Percentiles rank a stretch among this genome's conserved stretches.
Conservation (phyloP, 257 asterid species). For the Scutellaria minor region DNA sequence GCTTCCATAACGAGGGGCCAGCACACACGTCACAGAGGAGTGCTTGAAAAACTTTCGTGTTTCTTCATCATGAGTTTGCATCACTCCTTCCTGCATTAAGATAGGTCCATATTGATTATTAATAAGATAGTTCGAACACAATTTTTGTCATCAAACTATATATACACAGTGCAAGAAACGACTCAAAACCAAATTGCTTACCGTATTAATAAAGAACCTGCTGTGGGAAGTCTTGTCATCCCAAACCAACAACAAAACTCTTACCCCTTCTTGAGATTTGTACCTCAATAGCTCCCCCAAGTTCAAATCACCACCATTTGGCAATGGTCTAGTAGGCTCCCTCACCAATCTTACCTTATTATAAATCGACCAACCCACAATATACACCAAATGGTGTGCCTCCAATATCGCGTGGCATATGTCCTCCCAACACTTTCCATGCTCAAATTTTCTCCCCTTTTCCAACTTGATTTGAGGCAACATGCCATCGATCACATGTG, state of each 20-base stretch:
- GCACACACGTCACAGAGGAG: slow-evolving; percentile 86
- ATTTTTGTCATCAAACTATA: slow-evolving; percentile 9
- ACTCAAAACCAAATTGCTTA: slow-evolving; percentile 33
- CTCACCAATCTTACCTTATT: slow-evolving; percentile 59
- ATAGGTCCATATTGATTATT: background rate
- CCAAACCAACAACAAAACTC: slow-evolving; percentile 95
- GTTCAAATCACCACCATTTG: slow-evolving; percentile 81
- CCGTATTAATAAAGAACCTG: slow-evolving; percentile 82
- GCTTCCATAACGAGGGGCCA: slow-evolving; percentile 95
- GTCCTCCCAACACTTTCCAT: slow-evolving; percentile 64
- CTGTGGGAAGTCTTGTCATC: slow-evolving; percentile 94
- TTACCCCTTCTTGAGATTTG: slow-evolving; percentile 94
- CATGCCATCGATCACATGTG: slow-evolving; percentile 52
- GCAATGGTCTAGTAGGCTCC: slow-evolving; percentile 64
- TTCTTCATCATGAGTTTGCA: slow-evolving; percentile 98
- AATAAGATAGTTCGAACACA: background rate
- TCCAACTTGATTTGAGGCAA: slow-evolving; percentile 54
- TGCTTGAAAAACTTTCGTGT: slow-evolving; percentile 90
- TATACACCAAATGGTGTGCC: slow-evolving; percentile 59
- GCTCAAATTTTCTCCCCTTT: slow-evolving; percentile 41
- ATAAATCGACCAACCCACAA: slow-evolving; percentile 65
- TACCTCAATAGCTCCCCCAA: slow-evolving; percentile 86
- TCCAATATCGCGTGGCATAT: slow-evolving; percentile 58
- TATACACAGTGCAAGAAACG: slow-evolving; percentile 16
- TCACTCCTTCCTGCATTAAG: slow-evolving; percentile 78